Evolutionary conservation across 2,329 filamentous ascomycete genomes (phyloP).

Genomic region (Colletotrichum camelliae): DNA sequence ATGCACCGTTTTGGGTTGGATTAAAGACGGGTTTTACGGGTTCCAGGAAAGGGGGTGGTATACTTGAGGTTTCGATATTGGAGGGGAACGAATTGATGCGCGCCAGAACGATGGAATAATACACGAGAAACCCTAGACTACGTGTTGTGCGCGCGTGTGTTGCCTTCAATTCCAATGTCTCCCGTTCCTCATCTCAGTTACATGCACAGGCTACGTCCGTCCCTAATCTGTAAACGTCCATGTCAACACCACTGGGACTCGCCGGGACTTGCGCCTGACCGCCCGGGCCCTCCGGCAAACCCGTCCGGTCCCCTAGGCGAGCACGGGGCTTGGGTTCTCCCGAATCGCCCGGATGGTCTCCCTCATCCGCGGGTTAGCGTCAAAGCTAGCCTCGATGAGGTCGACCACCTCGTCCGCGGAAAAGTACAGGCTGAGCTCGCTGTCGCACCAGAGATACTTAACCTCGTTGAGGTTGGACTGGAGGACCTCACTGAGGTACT

Average conservation of each 20-base stretch:
- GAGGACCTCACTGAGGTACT: constrained; percentile 68
- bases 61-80: background rate
- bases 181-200: background rate
- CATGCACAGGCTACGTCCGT: background rate
- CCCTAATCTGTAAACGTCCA: background rate
- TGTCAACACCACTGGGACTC: background rate
- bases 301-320: constrained; percentile 14
- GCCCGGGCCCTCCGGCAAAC: constrained; percentile 10
- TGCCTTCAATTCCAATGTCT: background rate
- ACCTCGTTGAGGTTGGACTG: constrained; percentile 72
- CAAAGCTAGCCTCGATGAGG: constrained; percentile 67
- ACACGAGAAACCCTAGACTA: background rate
- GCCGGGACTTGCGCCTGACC: background rate
- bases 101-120: background rate
- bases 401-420: constrained; percentile 66
- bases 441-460: constrained; percentile 68
- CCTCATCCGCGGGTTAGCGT: constrained; percentile 64
- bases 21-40: background rate
- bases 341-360: constrained; percentile 65
- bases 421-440: constrained; percentile 70
- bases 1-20: background rate
- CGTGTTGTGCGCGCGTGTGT: background rate
- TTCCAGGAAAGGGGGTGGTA: background rate
- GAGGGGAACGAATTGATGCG: background rate
- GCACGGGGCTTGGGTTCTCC: constrained; percentile 51